Base-by-base conservation (phyloP, 208 protist genomes). In the Leishmania guyanensis region DNA sequence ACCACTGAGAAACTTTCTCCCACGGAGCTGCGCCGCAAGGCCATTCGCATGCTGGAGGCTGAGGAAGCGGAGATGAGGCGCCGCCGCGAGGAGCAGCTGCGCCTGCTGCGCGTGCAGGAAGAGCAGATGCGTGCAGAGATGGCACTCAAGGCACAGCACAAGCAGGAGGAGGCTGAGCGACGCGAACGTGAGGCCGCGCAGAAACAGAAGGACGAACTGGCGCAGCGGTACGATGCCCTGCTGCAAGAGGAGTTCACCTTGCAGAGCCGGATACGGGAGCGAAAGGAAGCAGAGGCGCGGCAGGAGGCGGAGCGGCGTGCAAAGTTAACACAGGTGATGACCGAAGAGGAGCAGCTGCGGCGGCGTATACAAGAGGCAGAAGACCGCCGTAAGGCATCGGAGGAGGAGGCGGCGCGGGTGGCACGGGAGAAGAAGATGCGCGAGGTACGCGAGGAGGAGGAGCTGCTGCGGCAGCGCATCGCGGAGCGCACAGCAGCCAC, bases 381-480 rank as follows among this genome's bases (percentile, higher is more conserved):
- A 77, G 86, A 84, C 43, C 77, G 79, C 26, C 89, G 90, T 51
- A 78, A 85, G 71, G 86, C 83, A 5, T 85, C 84, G 10, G 84
- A 88, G 73, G 88, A 90, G 75, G 84, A 69, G 82, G 66, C 75
- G 79, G 75, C 74, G 62, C 73, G 79, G 48, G 65, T 79, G 64
- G 81, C 84, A 64, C 81, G 81, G 72, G 77, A 89, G 79, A 65
- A 79, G 77, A 87, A 88, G 83, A 83, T 86, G 33, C 77, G 82
- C 26, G 77, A 90, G 65, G 64, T 95, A 0, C 89, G 90, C 36
- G 94, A 95, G 80, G 91, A 95, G 78, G 94, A 97, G 84, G 89
- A 92, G 58, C 22, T 91, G 43, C 80, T 96, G 53, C 91, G 88
- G 16, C 76, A 84, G 36, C 89, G 90, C 56, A 74, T 96, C 51